Evolutionary conservation across 257 asterid genomes (phyloP), one percentile per base, ranked within the genome.

Genomic region (Primulina huaijiensis): DNA sequence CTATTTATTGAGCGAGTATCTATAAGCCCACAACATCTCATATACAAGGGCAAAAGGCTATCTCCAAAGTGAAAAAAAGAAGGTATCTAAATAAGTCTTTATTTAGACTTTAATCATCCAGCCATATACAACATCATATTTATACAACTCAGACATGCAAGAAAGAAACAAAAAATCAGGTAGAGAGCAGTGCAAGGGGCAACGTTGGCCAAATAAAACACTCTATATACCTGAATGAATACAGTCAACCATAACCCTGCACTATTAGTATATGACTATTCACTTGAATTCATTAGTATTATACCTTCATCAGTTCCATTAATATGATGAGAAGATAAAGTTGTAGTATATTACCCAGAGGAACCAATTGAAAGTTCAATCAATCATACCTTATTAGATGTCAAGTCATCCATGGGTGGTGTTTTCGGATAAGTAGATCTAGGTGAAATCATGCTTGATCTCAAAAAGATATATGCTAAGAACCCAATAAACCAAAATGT

Each of bases 321-420:
- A 17, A 5, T 5, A 11, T 5, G 20, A 16, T 14, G 8, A 46
- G 8, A 19, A 46, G 19, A 46, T 14, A 14, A 46, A 46, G 56
- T 46, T 46, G 16, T 14, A 46, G 56, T 5, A 46, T 16, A 46
- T 16, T 46, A 20, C 8, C 20, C 56, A 11, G 6, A 3, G 53
- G n/a, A 43, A 12, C 53, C 53, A 43, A 43, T 43, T 43, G 6
- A 43, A 43, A 43, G 53, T 43, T 43, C n/a, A 7, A 23, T 70
- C n/a, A 35, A 17, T 37, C 60, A 31, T 37, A 40, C 4, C 64
- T 66, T 31, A 69, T 23, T 66, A 62, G 37, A 35, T 31, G 74
- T 55, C 19, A 46, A 11, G 56, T 46, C 72, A 62, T 16, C 43
- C 33, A 64, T 29, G 67, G 72, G 72, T 50, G 62, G 63, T n/a